Evolutionary conservation across 1,284 basidiomycete species (phyloP), one percentile per base, ranked within the genome.

Genomic region (Ceratobasidium theobromae): DNA sequence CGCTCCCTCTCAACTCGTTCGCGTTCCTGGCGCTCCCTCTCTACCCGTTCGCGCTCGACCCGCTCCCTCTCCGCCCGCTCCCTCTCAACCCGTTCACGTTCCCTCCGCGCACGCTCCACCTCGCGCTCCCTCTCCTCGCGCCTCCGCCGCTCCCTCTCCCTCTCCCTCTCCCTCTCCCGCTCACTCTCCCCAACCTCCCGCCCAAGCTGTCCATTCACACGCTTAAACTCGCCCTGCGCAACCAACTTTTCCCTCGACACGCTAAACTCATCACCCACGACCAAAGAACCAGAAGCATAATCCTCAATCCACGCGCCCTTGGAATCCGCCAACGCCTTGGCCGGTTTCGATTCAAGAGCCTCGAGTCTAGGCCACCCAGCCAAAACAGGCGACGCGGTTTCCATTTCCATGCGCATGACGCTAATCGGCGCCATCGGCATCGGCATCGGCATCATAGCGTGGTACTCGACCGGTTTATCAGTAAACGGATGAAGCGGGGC

Each of bases 391-490:
- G 58, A 25, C 1, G 58, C 35, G n/a, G 35, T 51, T 14, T 33
- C 5, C 4, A 49, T 32, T 21, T 64, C 58, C 8, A 64, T n/a
- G 38, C 48, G 58, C 58, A 64, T 64, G 21, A 64, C 58, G 49
- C 49, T 64, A 12, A 64, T 64, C 27, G 58, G 58, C 23, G 57
- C 46, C 12, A 51, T 33, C 14, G 57, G 45, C 3, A n/a, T n/a
- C n/a, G n/a, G n/a, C n/a, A n/a, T n/a, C n/a, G 55, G 55, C 25
- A 58, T 45, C 27, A 60, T 18, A 33, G 25, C 30, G 14, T 48
- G 58, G 38, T 64, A 64, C 38, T 64, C 58, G 58, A 64, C 48
- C 11, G 58, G 58, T 25, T 64, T 64, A 1, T 64, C 58, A 35
- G 58, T 52, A n/a, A 64, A 64, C 8, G 58, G 58, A 51, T 64